Base-by-base conservation (phyloP, 2,329 filamentous ascomycete species). In the Cordyceps javanica region DNA sequence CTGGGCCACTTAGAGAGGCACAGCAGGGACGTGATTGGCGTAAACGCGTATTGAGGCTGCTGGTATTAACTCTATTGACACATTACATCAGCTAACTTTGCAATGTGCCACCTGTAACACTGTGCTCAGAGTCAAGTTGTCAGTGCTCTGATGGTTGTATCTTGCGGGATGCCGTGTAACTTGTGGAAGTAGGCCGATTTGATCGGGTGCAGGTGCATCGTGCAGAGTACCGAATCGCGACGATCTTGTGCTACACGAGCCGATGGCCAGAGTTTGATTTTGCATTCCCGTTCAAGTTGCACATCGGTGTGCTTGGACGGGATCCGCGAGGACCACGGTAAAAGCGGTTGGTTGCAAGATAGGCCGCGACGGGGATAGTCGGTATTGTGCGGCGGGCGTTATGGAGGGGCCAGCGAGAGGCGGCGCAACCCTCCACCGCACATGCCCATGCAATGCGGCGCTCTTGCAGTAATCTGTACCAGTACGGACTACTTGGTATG, bases 301-400 rank as follows among this genome's bases (percentile, higher is more conserved):
- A 26, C 19, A 44, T 45, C 14, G 39, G 38, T 14, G 28, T 32
- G 14, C 21, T 34, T n/a, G 51, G 30, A 28, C 51, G 51, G 28
- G 51, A 44, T 36, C 51, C 39, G 39, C 16, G 51, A 25, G 26
- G 10, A 52, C 34, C 9, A 16, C 28, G 28, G 51, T 13, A 13
- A 11, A 21, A 19, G n/a, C 10, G 25, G 26, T 23, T 34, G 26
- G 51, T 26, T 41, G 34, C 3, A 10, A 28, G 48, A 21, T 19
- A 21, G 39, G 39, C 38, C 19, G 3, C 32, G 30, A 13, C 41
- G 39, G 51, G 28, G 21, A 54, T 54, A 54, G 30, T 45, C 51
- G 41, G 41, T 45, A 54, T 45, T 54, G 39, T 38, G 51, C 28
- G 25, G 51, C 51, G 51, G 51, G 28, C 41, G 26, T 45, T 36